phyloP scores from a whole-genome alignment of 2,329 filamentous ascomycete genomes.

The Botrytis squamosa region DNA sequence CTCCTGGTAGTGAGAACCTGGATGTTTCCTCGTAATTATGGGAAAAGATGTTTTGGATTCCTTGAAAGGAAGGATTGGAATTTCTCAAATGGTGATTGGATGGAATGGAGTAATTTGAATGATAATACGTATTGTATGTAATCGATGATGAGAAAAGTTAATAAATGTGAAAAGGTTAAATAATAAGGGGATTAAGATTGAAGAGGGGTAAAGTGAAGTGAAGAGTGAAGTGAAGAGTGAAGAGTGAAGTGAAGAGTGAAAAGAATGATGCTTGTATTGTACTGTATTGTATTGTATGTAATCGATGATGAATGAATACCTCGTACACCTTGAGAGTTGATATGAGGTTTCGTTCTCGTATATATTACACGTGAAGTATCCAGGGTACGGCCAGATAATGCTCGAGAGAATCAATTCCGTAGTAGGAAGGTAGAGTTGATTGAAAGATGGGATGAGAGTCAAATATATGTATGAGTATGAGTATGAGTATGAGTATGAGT shows the following conservation, averaged over 20 bases:
- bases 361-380: not conserved
- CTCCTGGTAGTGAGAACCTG: not conserved
- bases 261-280: no score
- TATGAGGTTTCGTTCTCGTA: not conserved
- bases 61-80: not conserved
- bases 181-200: not conserved
- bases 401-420: no score
- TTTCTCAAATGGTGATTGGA: not conserved
- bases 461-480: not conserved
- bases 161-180: not conserved
- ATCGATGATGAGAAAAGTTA: not conserved
- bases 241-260: no score
- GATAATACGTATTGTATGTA: not conserved
- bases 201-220: not conserved
- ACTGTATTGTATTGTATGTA: not conserved
- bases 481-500: no score
- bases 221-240: no score
- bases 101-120: not conserved
- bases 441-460: no score
- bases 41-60: not conserved
- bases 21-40: not conserved
- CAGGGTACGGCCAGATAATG: not conserved
- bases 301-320: not conserved
- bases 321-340: not conserved
- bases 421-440: no score